Base-by-base conservation (phyloP, 495 filamentous ascomycete species). In the Delitschia confertaspora region DNA sequence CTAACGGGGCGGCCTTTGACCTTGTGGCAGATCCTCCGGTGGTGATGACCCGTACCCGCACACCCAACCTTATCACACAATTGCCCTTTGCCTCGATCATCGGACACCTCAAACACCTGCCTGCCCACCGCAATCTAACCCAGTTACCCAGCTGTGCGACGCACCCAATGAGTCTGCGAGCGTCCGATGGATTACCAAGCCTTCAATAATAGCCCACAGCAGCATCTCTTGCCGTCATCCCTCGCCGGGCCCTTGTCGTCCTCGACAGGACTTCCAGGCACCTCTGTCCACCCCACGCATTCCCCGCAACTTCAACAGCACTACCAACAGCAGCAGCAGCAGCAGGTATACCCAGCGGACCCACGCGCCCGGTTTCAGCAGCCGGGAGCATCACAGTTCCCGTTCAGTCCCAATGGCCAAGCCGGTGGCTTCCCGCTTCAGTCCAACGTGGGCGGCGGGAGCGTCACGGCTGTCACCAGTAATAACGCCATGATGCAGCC, bases 131-230 rank as follows among this genome's bases (percentile, higher is more conserved):
- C 52, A 51, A 55, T 55, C 52, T 55, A 55, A 55, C n/a, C n/a
- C n/a, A n/a, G n/a, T n/a, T n/a, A 49, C 32, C 51, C 29, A 43
- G 49, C 44, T 42, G 49, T 47, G 31, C 53, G 45, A 53, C 49
- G 38, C 43, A 31, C 45, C 46, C 53, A 53, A 53, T 51, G 44
- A 52, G 23, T 45, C 37, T 30, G 13, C 42, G 32, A 30, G 39
- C 22, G 44, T 37, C 48, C 44, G 45, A 57, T 53, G 49, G 53
- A 57, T 57, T 56, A 56, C 53, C 53, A 57, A 53, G 47, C 44
- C 16, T 53, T 53, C 53, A 42, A 43, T 13, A 42, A 42, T 40
- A 46, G 39, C 45, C 53, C 32, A 39, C 49, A 51, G 36, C 46
- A 45, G 16, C 33, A 35, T 19, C 11, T 19, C 48, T 35, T 45